Base-by-base conservation (phyloP, 352 stramenopile genomes). In the Phytophthora idaei region DNA sequence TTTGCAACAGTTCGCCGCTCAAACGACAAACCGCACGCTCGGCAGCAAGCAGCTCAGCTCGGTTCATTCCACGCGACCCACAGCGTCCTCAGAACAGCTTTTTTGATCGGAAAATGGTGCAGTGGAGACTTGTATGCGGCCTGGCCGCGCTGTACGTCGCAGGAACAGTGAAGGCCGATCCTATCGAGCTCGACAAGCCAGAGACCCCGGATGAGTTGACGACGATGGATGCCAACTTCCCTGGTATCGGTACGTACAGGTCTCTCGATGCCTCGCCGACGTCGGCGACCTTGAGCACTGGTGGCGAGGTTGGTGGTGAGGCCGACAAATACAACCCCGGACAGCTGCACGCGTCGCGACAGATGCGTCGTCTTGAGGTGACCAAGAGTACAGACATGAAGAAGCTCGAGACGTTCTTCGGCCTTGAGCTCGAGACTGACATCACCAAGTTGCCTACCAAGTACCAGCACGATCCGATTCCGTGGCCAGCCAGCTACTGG, bases 401-500 rank as follows among this genome's bases (percentile, higher is more conserved):
- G 53, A 80, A 81, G 44, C 72, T 87, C 21, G 79, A 87, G 67
- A 63, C 67, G 12, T 85, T 73, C 48, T 87, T 87, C 39, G 73
- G 70, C 15, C 56, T 69, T 10, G 60, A 79, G 15, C 77, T 87
- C 28, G 79, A 79, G 61, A 78, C 58, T 3, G 79, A 87, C 44
- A 57, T 87, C 39, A 87, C 79, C 21, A 81, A 84, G 54, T 66
- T 87, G 21, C 72, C 79, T 1, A 81, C 77, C 2, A 81, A 78
- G 46, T 73, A 66, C 7, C 57, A 75, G 56, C 71, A 74, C 62
- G 41, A 80, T 28, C 78, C 78, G 17, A 77, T 84, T 53, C 73
- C 80, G 45, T 92, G 83, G 83, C 81, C 83, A 1, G 75, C 72
- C 46, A 90, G 83, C 69, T 92, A 90, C 67, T 92, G 83, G 83